Evolutionary conservation across 169 alveolate species (phyloP).

Genomic region (Eimeria maxima): DNA sequence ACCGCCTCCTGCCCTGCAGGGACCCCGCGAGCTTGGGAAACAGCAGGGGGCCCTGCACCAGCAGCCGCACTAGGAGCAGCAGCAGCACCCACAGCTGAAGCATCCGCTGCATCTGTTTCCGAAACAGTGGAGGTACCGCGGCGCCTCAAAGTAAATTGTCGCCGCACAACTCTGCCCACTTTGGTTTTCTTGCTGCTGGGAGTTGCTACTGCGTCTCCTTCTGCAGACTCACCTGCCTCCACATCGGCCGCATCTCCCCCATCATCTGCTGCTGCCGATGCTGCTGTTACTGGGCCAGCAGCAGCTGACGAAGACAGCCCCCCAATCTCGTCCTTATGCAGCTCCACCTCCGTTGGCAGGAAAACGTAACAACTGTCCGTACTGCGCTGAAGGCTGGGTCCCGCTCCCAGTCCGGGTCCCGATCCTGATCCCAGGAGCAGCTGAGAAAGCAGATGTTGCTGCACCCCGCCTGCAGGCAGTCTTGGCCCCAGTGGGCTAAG

Average conservation of each 20-base stretch:
- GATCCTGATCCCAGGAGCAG: conserved; percentile 21
- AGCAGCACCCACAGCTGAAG: background rate
- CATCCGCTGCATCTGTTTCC: background rate
- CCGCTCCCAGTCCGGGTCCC: background rate
- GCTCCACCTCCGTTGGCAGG: conserved; percentile 18
- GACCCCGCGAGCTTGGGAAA: conserved; percentile 24
- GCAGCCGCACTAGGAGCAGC: conserved; percentile 45
- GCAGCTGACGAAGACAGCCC: conserved; percentile 46
- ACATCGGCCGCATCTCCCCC: conserved; percentile 15
- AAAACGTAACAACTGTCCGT: background rate
- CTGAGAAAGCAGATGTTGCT: conserved; percentile 24
- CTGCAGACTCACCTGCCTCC: conserved; percentile 15
- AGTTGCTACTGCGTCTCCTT: conserved; percentile 47
- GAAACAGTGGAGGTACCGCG: background rate
- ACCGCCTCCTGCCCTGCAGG: background rate
- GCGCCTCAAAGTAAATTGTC: conserved; percentile 21
- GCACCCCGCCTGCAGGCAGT: background rate
- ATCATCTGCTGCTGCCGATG: conserved; percentile 7
- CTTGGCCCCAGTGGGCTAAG: background rate
- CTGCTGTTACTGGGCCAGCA: background rate
- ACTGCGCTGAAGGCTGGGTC: background rate
- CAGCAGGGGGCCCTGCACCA: conserved; percentile 7
- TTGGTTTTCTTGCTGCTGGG: conserved; percentile 35
- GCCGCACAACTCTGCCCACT: conserved; percentile 35
- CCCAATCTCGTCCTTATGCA: conserved; percentile 27